Evolutionary conservation across 352 stramenopile genomes (phyloP).

Genomic region (Globisporangium megalacanthum): DNA sequence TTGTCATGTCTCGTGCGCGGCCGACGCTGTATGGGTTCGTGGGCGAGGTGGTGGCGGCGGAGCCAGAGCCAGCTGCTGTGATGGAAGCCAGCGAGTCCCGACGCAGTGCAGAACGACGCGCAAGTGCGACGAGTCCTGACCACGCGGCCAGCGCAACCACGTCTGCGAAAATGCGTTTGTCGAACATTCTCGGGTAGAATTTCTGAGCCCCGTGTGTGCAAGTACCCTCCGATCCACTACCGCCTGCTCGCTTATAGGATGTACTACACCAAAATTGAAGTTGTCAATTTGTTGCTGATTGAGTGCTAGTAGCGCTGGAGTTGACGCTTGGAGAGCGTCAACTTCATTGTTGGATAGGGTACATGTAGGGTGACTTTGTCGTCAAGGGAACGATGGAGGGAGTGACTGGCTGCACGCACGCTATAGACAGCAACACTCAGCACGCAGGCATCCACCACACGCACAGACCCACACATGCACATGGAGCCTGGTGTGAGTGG

Average conservation of each 20-base stretch:
- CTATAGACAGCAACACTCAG: no score
- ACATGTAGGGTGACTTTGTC: no score
- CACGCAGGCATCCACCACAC: neutral
- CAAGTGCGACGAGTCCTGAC: neutral
- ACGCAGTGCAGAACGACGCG: neutral
- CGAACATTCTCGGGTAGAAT: conserved; percentile 7
- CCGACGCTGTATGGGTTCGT: conserved; percentile 7
- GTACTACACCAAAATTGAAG: no score
- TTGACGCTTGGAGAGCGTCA: no score
- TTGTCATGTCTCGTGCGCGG: conserved; percentile 12
- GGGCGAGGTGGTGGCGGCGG: neutral
- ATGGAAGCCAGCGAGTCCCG: neutral
- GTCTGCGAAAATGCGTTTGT: conserved; percentile 8
- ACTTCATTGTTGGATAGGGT: no score
- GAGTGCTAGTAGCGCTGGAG: no score
- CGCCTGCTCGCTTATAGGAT: no score
- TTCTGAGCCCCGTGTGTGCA: neutral
- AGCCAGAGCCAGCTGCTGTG: neutral
- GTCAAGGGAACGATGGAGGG: no score
- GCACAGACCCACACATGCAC: neutral
- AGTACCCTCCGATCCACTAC: no score
- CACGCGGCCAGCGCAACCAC: neutral
- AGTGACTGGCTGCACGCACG: no score
- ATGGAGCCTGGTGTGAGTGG: neutral
- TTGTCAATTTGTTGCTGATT: no score